Evolutionary conservation across 768 basidiomycete genomes (phyloP).

Genomic region (Jaapia argillacea): DNA sequence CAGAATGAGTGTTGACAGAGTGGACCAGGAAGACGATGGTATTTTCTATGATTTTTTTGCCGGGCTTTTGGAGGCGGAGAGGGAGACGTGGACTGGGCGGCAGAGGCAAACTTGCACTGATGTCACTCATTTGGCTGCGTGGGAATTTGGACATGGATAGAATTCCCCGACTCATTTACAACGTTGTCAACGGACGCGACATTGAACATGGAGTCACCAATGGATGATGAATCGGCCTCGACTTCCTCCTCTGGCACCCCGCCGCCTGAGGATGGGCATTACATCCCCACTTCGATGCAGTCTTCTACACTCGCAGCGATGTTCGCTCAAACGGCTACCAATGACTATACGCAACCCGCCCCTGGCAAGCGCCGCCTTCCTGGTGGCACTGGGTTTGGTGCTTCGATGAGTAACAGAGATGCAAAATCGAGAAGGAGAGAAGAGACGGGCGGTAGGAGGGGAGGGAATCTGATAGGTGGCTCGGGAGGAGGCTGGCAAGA

Average conservation of each 20-base stretch:
- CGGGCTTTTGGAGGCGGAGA: too few species aligned
- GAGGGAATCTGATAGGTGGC: neutral
- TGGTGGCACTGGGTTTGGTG: neutral
- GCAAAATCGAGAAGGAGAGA: slow-evolving; percentile 7
- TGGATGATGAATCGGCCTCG: neutral
- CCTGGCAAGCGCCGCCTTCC: neutral
- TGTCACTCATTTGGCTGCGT: neutral
- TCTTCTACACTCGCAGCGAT: neutral
- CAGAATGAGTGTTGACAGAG: neutral
- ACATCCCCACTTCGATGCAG: neutral
- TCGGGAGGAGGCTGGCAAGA: neutral
- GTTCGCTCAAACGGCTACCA: neutral
- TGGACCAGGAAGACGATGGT: neutral
- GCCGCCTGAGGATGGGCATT: neutral
- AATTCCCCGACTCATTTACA: neutral
- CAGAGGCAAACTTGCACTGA: neutral
- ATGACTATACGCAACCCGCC: too few species aligned
- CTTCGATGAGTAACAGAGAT: slow-evolving; percentile 6
- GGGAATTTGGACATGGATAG: neutral
- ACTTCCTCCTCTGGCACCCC: neutral
- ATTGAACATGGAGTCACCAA: neutral
- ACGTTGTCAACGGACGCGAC: neutral
- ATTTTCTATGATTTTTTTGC: neutral
- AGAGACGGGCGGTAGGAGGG: slow-evolving; percentile 11
- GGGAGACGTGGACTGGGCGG: too few species aligned